Evolutionary conservation across 768 basidiomycete species (phyloP), one percentile per base, ranked within the genome.

Genomic region (Leucogyrophana mollusca): DNA sequence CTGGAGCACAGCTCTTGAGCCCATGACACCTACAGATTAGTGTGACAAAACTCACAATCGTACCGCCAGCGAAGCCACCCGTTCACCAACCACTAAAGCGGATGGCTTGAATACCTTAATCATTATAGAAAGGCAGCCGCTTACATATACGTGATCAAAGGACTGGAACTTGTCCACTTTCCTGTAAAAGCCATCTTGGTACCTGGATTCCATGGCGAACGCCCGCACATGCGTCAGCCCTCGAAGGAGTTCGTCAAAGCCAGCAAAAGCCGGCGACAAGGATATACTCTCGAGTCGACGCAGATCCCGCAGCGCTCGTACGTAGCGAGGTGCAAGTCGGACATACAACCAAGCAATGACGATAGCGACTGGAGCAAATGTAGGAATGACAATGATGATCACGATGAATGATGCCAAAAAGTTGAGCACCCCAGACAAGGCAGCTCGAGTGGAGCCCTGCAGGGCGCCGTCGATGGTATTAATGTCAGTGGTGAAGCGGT

Each of bases 401-500:
- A 86, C 80, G 9, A 68, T 60, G 54, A 87, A 83, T 1, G 85
- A 85, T 13, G 77, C 76, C 17, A 81, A 9, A 56, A 87, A 88
- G 44, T 77, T 79, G 48, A 87, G 64, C 7, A 78, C 62, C 4
- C 83, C 83, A 4, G 73, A 71, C 11, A 86, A 58, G 39, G 81
- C 83, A 7, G 64, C 65, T 30, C 80, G 65, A 4, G 76, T 78
- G 5, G 83, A 83, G 42, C 64, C 66, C 53, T 82, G 77, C 1
- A 88, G 69, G 0, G 77, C 73, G 5, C 77, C 73, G 57, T 92
- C 89, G 34, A 90, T 80, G 4, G 82, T 83, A 42, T 82, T 82
- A 56, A 91, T 83, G 54, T 91, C 87, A 6, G 79, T 76, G 11
- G 85, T 86, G 57, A 92, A 87, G 14, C 91, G 78, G 56, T 91